Evolutionary conservation across 1,284 basidiomycete species (phyloP).

Genomic region (Mycosarcoma mackinlayi): DNA sequence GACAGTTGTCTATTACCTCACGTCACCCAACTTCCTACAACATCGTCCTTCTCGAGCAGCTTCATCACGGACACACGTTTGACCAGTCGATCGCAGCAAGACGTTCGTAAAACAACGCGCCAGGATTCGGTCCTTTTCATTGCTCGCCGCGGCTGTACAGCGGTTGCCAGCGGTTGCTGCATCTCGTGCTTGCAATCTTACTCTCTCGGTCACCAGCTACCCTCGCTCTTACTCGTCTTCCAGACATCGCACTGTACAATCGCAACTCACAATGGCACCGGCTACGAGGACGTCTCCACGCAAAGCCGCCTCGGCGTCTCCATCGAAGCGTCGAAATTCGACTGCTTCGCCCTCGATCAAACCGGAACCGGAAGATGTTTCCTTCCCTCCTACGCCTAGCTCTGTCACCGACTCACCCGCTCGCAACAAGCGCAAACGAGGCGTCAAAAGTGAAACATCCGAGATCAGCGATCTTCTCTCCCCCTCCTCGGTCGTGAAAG

Average conservation of each 20-base stretch:
- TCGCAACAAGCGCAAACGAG: slow-evolving; percentile 14
- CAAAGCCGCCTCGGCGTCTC: not conserved
- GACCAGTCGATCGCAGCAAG: too few relatives aligned
- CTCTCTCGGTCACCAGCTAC: not conserved
- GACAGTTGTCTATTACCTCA: too few relatives aligned
- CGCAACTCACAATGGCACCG: not conserved
- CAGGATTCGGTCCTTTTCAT: slow-evolving; percentile 25
- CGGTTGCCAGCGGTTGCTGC: slow-evolving; percentile 9
- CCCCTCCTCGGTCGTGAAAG: not conserved
- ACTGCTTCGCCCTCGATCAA: slow-evolving; percentile 20
- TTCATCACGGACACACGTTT: too few relatives aligned
- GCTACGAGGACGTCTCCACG: slow-evolving; percentile 14
- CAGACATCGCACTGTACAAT: not conserved
- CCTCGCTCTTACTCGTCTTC: not conserved
- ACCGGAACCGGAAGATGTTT: slow-evolving; percentile 5
- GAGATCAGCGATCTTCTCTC: slow-evolving; percentile 17
- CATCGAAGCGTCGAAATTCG: not conserved
- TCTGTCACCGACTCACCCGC: slow-evolving; percentile 2
- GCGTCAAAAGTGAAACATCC: slow-evolving; percentile 9
- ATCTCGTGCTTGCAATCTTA: not conserved
- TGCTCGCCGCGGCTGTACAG: slow-evolving; percentile 8
- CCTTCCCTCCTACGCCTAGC: slow-evolving; percentile 13
- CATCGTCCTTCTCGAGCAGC: too few relatives aligned
- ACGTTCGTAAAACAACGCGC: not conserved
- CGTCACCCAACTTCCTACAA: too few relatives aligned